Evolutionary conservation across 768 basidiomycete genomes (phyloP), one percentile per base, ranked within the genome.

Genomic region (Phanerodontia chrysosporium): DNA sequence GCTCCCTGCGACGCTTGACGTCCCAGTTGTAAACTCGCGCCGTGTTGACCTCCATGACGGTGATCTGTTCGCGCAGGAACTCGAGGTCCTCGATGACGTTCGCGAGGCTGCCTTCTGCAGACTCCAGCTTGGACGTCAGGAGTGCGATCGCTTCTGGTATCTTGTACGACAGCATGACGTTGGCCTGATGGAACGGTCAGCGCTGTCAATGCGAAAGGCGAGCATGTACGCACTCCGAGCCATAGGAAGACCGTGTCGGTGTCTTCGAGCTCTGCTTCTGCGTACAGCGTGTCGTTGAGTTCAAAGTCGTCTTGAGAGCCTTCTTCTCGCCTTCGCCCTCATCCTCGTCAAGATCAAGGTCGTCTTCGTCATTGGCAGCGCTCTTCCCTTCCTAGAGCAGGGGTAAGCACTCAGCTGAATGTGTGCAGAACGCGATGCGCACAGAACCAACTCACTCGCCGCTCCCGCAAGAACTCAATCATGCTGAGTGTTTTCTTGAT

Each of bases 1-100:
- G 72, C 49, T 87, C 87, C 70, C 91, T 75, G 70, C 93, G 77
- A 64, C 87, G 75, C 70, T 92, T 92, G 28, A 96, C 93, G 69
- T 96, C 94, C 89, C 90, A 95, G 69, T 98, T 99, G 70, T 96
- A 98, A 54, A 96, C 88, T 36, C 96, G 80, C 5, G 96, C 96
- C 13, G 92, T 95, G 69, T 98, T 98, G 42, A 85, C 84, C 69
- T 99, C 95, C 91, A 98, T 97, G 10, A 97, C 84, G 4, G 97
- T 98, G 54, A 95, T 79, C 72, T 99, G 97, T 69, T 98, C 97
- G 53, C 93, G 79, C 59, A 98, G 73, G 70, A 92, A 99, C 69
- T 95, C 94, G 22, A 97, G 78, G 70, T 98, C 97, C 66, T 95
- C 92, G 45, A 87, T 77, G 0, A 88, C 85, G 68, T 86, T 85